A percentile compares a stretch with the other conserved stretches of the same genome.
These are phyloP conservation scores for Fusarium sp. DNA, from an alignment of 2,329 filamentous ascomycete species.

Conservation along the genomic window DNA sequence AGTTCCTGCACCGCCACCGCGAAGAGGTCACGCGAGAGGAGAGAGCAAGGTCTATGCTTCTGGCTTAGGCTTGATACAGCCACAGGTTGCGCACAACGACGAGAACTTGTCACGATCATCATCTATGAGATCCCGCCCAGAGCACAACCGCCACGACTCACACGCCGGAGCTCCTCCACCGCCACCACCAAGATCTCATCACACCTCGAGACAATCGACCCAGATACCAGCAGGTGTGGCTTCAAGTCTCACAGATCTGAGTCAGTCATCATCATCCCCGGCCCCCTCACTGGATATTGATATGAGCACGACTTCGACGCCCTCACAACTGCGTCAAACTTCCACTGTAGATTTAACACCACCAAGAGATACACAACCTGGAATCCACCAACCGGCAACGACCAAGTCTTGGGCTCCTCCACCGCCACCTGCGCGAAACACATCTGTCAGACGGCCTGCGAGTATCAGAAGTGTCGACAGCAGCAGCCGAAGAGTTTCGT, in stretches of 20 bases:
- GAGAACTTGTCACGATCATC: constrained; percentile 63
- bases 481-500: constrained; percentile 47
- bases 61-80: constrained; percentile 34
- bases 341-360: constrained; percentile 25
- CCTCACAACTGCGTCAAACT: constrained; percentile 23
- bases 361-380: constrained; percentile 31
- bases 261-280: constrained; percentile 36
- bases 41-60: constrained; percentile 57
- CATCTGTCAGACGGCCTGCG: constrained; percentile 60
- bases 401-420: constrained; percentile 53
- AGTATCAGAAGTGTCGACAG: constrained; percentile 60
- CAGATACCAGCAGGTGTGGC: constrained; percentile 37
- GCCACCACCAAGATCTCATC: constrained; percentile 65
- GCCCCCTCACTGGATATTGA: constrained; percentile 41
- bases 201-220: constrained; percentile 52
- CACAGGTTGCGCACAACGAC: constrained; percentile 47
- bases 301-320: constrained; percentile 15
- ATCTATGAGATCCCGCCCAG: constrained; percentile 61
- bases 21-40: constrained; percentile 60
- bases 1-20: constrained; percentile 66
- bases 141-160: constrained; percentile 59
- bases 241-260: constrained; percentile 53
- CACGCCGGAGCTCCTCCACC: constrained; percentile 67
- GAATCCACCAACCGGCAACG: constrained; percentile 20
- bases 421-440: constrained; percentile 61